Evolutionary conservation across 2,329 filamentous ascomycete genomes (phyloP), one percentile per base, ranked within the genome.

Genomic region (Cryphonectria radicalis): DNA sequence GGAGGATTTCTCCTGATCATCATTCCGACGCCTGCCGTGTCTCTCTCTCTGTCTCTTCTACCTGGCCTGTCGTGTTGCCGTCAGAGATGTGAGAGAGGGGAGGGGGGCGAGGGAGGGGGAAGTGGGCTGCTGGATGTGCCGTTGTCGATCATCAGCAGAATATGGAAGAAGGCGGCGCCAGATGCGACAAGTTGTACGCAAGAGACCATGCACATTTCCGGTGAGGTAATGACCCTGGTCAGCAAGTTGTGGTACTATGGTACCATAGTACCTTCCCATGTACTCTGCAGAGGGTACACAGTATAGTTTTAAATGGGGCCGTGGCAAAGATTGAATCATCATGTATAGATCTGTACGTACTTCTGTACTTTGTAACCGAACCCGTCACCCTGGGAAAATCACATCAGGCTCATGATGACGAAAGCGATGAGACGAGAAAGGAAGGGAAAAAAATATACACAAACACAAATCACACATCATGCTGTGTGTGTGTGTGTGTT

Each of bases 101-200:
- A 35, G 19, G 17, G 19, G 59, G 59, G 19, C 28, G 17, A 28
- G 28, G 59, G 4, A 19, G 59, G 53, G 46, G 46, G 19, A 10
- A 42, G 11, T 59, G 55, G 55, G 13, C 28, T 13, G 35, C 13
- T 63, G 59, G 55, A 8, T 19, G 55, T 32, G 55, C 55, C 55
- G 55, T 59, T 63, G 59, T 63, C 59, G 59, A 63, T 63, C 59
- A 63, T 17, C 59, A 32, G 32, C 59, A 37, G 59, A 35, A 40
- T 63, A 14, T 42, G 59, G 59, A 42, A 63, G 59, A 37, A 35
- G 11, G 35, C 59, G 37, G 59, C 59, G 37, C 59, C 19, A 59
- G 55, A 32, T 59, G 55, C 59, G 37, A 37, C 59, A 63, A 42
- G 14, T 59, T 28, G 28, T 28, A 59, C 4, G 55, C 55, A 59